Percentiles rank a stretch among this genome's conserved stretches.
These are phyloP conservation scores for Carex cristatella DNA, from an alignment of 176 grass and related monocot genomes.

Conservation along the genomic window DNA sequence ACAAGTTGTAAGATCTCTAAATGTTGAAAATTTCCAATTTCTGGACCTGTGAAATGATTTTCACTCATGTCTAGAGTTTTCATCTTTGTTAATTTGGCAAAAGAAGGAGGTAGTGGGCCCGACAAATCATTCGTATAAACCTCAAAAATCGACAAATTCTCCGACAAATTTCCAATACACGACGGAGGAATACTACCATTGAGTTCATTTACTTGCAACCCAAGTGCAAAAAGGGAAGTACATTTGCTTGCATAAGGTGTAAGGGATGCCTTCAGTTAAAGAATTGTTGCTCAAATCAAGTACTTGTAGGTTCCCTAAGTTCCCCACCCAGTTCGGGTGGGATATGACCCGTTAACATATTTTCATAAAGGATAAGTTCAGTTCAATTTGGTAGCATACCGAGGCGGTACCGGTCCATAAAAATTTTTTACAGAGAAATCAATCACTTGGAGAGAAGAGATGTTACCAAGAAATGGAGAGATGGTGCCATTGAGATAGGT, in stretches of 20 bases:
- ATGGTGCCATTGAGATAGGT: slow-evolving; percentile 44
- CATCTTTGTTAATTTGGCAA: slow-evolving; percentile 38
- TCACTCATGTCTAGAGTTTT: slow-evolving; percentile 36
- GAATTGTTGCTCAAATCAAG: slow-evolving; percentile 46
- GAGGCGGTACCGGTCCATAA: slow-evolving; percentile 36
- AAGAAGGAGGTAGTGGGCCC: slow-evolving; percentile 56
- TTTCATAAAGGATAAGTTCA: slow-evolving; percentile 23
- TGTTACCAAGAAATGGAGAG: slow-evolving; percentile 71
- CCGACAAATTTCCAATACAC: slow-evolving; percentile 48
- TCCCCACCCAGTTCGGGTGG: slow-evolving; percentile 68
- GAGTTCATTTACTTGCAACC: slow-evolving; percentile 37
- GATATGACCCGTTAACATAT: slow-evolving; percentile 48
- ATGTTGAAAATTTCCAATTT: slow-evolving; percentile 46
- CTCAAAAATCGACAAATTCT: slow-evolving; percentile 15
- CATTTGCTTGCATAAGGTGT: slow-evolving; percentile 74
- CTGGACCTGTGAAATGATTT: slow-evolving; percentile 57
- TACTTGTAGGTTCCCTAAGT: slow-evolving; percentile 22
- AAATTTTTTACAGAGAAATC: slow-evolving; percentile 59
- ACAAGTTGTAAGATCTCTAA: slow-evolving; percentile 33
- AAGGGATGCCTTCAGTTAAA: slow-evolving; percentile 42
- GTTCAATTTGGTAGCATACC: slow-evolving; percentile 37
- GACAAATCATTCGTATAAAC: slow-evolving; percentile 27
- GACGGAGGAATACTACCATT: slow-evolving; percentile 57
- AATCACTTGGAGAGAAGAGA: slow-evolving; percentile 62
- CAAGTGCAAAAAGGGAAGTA: slow-evolving; percentile 36